Conservation (phyloP, 2,329 filamentous ascomycete genomes). For the Talaromyces albobiverticillius region DNA sequence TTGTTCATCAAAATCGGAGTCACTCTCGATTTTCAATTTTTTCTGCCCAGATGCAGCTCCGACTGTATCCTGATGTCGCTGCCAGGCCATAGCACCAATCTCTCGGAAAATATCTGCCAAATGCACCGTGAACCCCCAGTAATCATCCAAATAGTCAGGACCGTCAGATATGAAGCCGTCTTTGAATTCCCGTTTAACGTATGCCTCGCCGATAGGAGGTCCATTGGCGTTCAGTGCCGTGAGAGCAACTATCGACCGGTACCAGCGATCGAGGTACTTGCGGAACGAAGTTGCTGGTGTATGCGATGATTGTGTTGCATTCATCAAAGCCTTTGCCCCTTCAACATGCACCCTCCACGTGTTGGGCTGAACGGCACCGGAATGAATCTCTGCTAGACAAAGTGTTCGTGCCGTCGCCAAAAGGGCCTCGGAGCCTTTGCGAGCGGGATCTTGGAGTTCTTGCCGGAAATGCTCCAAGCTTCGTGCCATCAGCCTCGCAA, state of each 20-base stretch:
- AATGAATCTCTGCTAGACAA: slow-evolving; percentile 43
- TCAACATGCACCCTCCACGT: slow-evolving; percentile 45
- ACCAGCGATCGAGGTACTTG: slow-evolving; percentile 40
- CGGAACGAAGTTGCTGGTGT: slow-evolving; percentile 31
- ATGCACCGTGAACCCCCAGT: slow-evolving; percentile 42
- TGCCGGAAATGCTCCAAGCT: slow-evolving; percentile 41
- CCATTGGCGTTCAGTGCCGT: slow-evolving; percentile 40
- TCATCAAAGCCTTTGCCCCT: slow-evolving; percentile 40
- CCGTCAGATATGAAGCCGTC: slow-evolving; percentile 16
- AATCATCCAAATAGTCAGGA: slow-evolving; percentile 40
- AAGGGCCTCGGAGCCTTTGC: slow-evolving; percentile 32
- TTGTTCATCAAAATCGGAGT: slow-evolving; percentile 24
- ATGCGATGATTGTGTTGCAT: slow-evolving; percentile 21
- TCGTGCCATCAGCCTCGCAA: slow-evolving; percentile 38
- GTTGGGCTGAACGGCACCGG: slow-evolving; percentile 37
- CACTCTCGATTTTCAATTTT: not conserved
- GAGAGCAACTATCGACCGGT: slow-evolving; percentile 41
- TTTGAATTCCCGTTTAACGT: slow-evolving; percentile 18
- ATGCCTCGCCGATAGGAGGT: slow-evolving; percentile 29
- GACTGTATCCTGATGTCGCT: slow-evolving; percentile 21
- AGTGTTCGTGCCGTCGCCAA: slow-evolving; percentile 43
- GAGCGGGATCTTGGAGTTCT: slow-evolving; percentile 35
- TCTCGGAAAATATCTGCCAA: slow-evolving; percentile 37
- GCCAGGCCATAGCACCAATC: slow-evolving; percentile 37
- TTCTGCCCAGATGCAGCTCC: slow-evolving; percentile 17